These are phyloP conservation scores for Ilyonectria sp. DNA, from an alignment of 2,329 filamentous ascomycete species.

Conservation along the genomic window DNA sequence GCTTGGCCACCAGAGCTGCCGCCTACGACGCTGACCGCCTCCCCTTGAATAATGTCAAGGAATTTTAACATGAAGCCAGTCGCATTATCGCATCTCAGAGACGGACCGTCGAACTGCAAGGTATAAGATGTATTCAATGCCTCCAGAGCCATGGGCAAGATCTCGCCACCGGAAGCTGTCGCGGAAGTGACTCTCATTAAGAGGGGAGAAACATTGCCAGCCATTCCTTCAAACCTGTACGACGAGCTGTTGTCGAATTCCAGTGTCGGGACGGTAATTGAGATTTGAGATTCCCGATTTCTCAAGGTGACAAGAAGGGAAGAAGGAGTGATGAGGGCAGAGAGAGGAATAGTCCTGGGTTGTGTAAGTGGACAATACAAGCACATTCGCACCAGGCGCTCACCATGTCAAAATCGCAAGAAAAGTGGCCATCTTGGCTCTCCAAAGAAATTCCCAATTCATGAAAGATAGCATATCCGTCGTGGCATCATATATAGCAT, in stretches of 20 bases:
- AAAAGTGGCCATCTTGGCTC: not conserved
- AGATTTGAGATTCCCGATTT: not conserved
- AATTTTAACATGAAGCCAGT: constrained; percentile 2
- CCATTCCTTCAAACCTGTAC: not conserved
- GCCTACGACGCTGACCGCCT: not conserved
- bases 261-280: not conserved
- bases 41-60: not conserved
- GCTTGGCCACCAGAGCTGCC: constrained; percentile 1
- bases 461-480: constrained; percentile 1
- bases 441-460: constrained; percentile 4
- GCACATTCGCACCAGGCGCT: not conserved
- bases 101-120: constrained; percentile 3
- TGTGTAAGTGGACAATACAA: not conserved
- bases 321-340: constrained; percentile 3
- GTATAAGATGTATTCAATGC: constrained; percentile 3
- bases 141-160: not conserved
- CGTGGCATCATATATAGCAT: constrained; percentile 3
- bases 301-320: constrained; percentile 2
- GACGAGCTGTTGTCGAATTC: constrained; percentile 1
- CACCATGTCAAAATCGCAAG: not conserved
- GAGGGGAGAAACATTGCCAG: constrained; percentile 6
- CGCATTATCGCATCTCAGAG: not conserved
- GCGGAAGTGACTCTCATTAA: constrained; percentile 3
- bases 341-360: constrained; percentile 1
- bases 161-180: not conserved